Conservation (phyloP, 768 basidiomycete genomes). For the Hericium rajendrae region DNA sequence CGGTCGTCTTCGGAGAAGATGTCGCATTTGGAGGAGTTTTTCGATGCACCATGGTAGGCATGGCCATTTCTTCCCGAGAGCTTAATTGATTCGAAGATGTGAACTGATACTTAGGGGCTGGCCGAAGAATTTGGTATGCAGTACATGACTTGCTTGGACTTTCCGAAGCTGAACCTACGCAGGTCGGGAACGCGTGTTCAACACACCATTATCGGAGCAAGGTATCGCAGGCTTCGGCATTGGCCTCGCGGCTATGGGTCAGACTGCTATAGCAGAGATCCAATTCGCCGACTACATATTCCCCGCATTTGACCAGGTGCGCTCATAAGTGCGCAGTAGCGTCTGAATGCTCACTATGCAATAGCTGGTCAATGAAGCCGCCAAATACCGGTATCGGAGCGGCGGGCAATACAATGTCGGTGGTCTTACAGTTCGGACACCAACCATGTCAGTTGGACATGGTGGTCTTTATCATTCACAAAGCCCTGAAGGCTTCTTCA, state of each 20-base stretch:
- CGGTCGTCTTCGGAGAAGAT: constrained; percentile 86
- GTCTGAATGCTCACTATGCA: neutral
- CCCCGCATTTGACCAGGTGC: constrained; percentile 89
- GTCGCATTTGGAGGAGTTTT: constrained; percentile 95
- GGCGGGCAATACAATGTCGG: constrained; percentile 81
- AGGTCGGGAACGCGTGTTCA: constrained; percentile 91
- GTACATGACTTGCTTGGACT: neutral
- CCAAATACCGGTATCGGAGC: constrained; percentile 86
- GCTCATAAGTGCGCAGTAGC: constrained; percentile 1
- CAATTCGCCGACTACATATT: constrained; percentile 88
- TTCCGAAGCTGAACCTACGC: neutral
- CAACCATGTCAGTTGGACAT: constrained; percentile 87
- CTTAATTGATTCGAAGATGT: neutral
- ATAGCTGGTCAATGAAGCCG: constrained; percentile 90
- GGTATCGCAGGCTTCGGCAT: constrained; percentile 95
- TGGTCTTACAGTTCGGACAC: constrained; percentile 71
- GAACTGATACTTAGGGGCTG: constrained; percentile 46
- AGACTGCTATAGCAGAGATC: constrained; percentile 90
- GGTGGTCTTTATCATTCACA: constrained; percentile 93
- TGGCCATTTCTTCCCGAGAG: constrained; percentile 1
- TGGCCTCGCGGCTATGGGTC: constrained; percentile 86
- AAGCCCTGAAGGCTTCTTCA: constrained; percentile 90
- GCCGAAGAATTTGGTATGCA: constrained; percentile 83
- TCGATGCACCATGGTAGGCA: constrained; percentile 77
- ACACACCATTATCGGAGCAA: constrained; percentile 88